Evolutionary conservation across 2,329 filamentous ascomycete species (phyloP).

Genomic region (Aspergillus ochraceoroseus): DNA sequence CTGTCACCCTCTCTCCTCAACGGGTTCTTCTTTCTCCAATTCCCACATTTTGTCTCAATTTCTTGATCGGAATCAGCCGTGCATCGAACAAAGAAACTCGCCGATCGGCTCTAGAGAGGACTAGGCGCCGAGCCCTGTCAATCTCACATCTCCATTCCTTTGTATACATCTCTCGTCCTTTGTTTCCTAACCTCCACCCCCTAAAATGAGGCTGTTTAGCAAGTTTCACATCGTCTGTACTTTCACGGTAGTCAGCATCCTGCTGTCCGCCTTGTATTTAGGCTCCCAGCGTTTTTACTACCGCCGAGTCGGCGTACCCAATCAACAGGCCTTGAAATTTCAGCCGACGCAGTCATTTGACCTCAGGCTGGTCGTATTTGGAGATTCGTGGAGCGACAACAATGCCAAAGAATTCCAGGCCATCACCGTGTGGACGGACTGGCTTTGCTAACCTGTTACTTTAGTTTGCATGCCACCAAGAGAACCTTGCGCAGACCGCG

Average conservation of each 20-base stretch:
- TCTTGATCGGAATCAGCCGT: neutral
- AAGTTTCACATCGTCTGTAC: constrained; percentile 32
- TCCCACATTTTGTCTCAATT: neutral
- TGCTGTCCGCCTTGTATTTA: constrained; percentile 29
- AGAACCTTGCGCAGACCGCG: constrained; percentile 33
- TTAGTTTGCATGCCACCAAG: constrained; percentile 34
- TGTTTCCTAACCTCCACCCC: constrained; percentile 7
- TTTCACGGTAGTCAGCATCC: constrained; percentile 29
- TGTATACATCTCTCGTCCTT: constrained; percentile 13
- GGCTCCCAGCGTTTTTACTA: constrained; percentile 24
- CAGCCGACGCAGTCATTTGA: constrained; percentile 23
- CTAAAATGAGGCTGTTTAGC: constrained; percentile 27
- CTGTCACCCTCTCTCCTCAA: too few species aligned
- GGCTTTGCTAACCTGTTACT: constrained; percentile 28
- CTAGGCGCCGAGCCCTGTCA: constrained; percentile 5
- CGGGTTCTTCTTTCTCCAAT: neutral
- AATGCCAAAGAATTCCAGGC: constrained; percentile 28
- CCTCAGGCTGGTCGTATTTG: constrained; percentile 36
- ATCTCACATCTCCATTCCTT: constrained; percentile 7
- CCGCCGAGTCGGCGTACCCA: constrained; percentile 19
- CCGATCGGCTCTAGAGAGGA: neutral
- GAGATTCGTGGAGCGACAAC: constrained; percentile 40
- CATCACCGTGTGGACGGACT: constrained; percentile 33
- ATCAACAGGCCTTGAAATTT: constrained; percentile 19
- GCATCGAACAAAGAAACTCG: constrained; percentile 6